Evolutionary conservation across 345 rosid genomes (phyloP).

Genomic region (Salix koriyanagi): DNA sequence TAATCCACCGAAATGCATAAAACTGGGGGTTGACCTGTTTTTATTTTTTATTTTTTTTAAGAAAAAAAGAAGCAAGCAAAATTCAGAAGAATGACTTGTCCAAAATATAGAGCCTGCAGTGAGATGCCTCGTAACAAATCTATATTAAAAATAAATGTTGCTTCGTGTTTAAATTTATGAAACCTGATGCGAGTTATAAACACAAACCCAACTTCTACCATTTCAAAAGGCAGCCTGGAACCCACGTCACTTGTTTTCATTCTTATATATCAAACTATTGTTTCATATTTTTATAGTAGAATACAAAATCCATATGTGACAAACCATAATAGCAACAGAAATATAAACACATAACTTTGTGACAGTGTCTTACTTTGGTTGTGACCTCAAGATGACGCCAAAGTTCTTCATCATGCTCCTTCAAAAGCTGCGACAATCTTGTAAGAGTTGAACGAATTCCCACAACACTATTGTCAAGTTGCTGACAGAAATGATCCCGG

Average conservation of each 20-base stretch:
- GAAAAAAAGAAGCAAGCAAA: not conserved
- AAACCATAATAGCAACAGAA: not conserved
- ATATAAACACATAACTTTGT: not conserved
- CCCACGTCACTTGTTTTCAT: not conserved
- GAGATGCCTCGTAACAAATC: not conserved
- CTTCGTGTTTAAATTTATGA: not conserved
- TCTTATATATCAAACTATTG: not conserved
- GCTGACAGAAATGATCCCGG: constrained; percentile 93
- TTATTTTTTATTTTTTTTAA: not conserved
- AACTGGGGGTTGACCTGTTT: constrained; percentile 95
- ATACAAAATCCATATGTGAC: not conserved
- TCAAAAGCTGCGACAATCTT: constrained; percentile 69
- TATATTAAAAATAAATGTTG: not conserved
- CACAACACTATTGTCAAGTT: constrained; percentile 96
- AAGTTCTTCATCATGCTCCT: constrained; percentile 94
- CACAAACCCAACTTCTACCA: not conserved
- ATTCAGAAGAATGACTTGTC: not conserved
- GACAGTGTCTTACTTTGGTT: constrained; percentile 60
- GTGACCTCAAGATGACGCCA: constrained; percentile 99
- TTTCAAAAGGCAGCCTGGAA: not conserved
- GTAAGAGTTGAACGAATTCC: constrained; percentile 89
- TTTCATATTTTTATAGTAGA: not conserved
- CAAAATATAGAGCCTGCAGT: not conserved
- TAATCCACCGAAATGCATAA: constrained; percentile 98
- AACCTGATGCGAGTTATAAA: not conserved